Conservation (phyloP, 176 grass and related monocot species). For the Cenchrus purpureus region DNA sequence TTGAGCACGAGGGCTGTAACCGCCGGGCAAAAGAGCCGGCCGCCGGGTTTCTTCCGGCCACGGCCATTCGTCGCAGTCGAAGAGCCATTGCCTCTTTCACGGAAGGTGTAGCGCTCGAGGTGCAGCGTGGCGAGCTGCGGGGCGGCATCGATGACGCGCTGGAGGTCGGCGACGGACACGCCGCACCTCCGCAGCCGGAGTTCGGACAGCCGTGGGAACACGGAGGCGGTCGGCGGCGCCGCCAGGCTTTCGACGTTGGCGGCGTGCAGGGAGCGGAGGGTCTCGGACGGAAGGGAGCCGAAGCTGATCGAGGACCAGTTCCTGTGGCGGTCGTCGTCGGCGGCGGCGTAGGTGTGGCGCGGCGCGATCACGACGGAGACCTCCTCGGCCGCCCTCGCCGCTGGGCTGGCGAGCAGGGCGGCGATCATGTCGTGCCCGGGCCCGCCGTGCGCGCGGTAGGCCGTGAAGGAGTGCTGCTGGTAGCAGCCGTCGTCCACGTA, state of each 20-base stretch:
- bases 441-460: no score
- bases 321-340: no score
- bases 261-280: no score
- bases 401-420: background rate
- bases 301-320: no score
- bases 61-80: no score
- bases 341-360: no score
- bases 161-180: background rate
- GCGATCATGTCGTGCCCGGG: background rate
- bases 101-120: background rate
- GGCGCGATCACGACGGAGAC: background rate
- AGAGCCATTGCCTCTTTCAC: no score
- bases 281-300: no score
- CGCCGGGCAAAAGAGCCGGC: background rate
- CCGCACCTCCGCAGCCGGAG: background rate
- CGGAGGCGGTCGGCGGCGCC: background rate
- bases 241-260: no score
- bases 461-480: no score
- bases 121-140: conserved; percentile 18
- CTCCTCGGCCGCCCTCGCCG: background rate
- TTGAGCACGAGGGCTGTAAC: background rate
- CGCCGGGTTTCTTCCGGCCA: no score
- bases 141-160: background rate
- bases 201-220: background rate
- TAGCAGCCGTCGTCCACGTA: background rate